Evolutionary conservation across 495 filamentous ascomycete species (phyloP).

Genomic region (Darksidea phi): DNA sequence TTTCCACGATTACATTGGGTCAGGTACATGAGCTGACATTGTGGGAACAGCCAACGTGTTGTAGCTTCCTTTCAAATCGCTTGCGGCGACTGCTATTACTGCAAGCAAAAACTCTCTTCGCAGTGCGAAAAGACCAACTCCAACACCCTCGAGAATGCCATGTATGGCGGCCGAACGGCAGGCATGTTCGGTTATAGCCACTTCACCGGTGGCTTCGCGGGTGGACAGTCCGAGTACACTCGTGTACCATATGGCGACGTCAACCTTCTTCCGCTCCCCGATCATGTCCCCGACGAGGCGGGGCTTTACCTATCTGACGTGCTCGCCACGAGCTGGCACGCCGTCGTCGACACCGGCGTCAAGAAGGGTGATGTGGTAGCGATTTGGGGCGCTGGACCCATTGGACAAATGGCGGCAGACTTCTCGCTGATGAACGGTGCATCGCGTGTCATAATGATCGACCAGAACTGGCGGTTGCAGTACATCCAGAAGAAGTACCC

Average conservation of each 20-base stretch:
- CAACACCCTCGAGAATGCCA: conserved; percentile 63
- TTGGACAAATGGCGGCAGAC: conserved; percentile 77
- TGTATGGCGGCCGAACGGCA: conserved; percentile 65
- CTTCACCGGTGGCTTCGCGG: conserved; percentile 85
- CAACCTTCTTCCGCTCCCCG: conserved; percentile 78
- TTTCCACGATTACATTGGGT: neutral
- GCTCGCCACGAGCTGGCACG: conserved; percentile 73
- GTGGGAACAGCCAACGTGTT: conserved; percentile 59
- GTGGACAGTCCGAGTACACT: conserved; percentile 85
- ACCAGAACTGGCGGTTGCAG: conserved; percentile 73
- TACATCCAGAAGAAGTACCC: conserved; percentile 64
- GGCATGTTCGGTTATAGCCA: conserved; percentile 75
- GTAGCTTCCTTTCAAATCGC: conserved; percentile 88
- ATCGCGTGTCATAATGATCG: conserved; percentile 74
- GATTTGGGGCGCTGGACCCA: conserved; percentile 73
- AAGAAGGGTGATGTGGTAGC: conserved; percentile 76
- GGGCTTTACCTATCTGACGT: conserved; percentile 81
- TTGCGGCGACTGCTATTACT: conserved; percentile 74
- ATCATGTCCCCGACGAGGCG: conserved; percentile 83
- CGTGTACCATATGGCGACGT: conserved; percentile 80
- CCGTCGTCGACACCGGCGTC: conserved; percentile 80
- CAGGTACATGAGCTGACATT: neutral
- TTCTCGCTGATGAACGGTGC: conserved; percentile 74
- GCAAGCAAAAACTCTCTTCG: conserved; percentile 69
- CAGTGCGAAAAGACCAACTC: conserved; percentile 78